phyloP scores from a whole-genome alignment of 192 early-diverging fungal species.

The Dissophora ornata region DNA sequence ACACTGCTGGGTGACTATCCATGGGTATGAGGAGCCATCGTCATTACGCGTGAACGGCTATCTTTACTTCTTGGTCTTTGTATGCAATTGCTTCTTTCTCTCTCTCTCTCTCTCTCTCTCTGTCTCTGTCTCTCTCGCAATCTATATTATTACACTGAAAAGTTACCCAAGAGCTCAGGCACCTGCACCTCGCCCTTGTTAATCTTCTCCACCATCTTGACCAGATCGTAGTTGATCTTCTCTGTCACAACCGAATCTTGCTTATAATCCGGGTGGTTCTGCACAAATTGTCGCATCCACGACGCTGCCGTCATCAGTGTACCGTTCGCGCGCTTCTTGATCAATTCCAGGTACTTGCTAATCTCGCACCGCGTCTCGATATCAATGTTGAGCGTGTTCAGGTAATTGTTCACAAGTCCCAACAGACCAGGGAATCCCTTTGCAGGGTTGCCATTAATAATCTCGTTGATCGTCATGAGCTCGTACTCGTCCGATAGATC shows the following conservation, averaged over 20 bases:
- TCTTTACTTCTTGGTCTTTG: too few relatives aligned
- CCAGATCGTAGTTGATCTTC: slow-evolving; percentile 89
- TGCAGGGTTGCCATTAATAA: slow-evolving; percentile 85
- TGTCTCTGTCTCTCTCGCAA: too few relatives aligned
- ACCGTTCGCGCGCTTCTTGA: slow-evolving; percentile 85
- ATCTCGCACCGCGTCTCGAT: slow-evolving; percentile 76
- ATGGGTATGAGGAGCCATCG: too few relatives aligned
- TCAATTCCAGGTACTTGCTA: slow-evolving; percentile 79
- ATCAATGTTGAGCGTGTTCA: slow-evolving; percentile 79
- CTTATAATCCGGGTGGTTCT: slow-evolving; percentile 86
- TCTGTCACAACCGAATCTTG: slow-evolving; percentile 89
- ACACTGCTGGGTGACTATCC: too few relatives aligned
- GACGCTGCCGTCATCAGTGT: slow-evolving; percentile 85
- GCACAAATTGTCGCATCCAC: slow-evolving; percentile 93
- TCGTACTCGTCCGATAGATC: slow-evolving; percentile 65
- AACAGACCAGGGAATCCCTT: slow-evolving; percentile 84
- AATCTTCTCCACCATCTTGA: slow-evolving; percentile 69
- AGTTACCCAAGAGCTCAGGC: slow-evolving; percentile 62
- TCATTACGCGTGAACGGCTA: too few relatives aligned
- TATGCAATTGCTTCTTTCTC: too few relatives aligned
- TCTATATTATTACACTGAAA: slow-evolving; percentile 29
- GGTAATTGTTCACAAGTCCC: slow-evolving; percentile 85
- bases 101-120: too few relatives aligned
- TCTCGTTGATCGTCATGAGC: slow-evolving; percentile 89
- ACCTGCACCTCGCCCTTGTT: slow-evolving; percentile 61